A percentile compares a stretch with the other conserved stretches of the same genome.
Evolutionary conservation across 2,329 filamentous ascomycete genomes (phyloP).

Genomic region (Diaporthe ampelina): DNA sequence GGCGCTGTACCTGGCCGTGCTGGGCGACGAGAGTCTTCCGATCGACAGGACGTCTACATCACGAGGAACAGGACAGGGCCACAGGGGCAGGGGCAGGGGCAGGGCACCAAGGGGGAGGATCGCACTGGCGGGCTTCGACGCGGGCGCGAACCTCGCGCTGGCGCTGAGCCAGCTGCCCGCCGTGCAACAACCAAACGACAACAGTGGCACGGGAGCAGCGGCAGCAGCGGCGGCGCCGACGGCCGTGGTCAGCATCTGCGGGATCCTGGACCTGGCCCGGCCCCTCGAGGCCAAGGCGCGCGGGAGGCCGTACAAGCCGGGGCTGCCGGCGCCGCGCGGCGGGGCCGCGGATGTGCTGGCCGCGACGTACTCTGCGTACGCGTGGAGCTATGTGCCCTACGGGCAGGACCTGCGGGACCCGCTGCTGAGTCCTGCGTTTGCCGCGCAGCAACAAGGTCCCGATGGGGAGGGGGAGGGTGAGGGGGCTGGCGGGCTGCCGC

Average conservation of each 20-base stretch:
- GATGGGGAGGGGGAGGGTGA: neutral
- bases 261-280: constrained; percentile 57
- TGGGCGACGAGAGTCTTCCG: constrained; percentile 59
- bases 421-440: constrained; percentile 56
- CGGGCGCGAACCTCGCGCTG: constrained; percentile 64
- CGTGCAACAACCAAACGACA: constrained; percentile 44
- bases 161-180: constrained; percentile 55
- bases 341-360: constrained; percentile 47
- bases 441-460: constrained; percentile 41
- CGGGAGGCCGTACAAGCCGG: constrained; percentile 54
- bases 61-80: no score
- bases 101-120: constrained; percentile 47
- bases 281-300: constrained; percentile 48
- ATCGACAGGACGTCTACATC: constrained; percentile 52
- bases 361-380: constrained; percentile 50
- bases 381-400: constrained; percentile 57
- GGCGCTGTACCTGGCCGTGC: constrained; percentile 56
- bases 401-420: constrained; percentile 54
- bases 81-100: no score
- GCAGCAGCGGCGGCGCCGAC: constrained; percentile 42
- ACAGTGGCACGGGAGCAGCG: no score
- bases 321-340: constrained; percentile 48
- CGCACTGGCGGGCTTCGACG: constrained; percentile 63
- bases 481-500: constrained; percentile 54
- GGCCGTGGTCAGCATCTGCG: constrained; percentile 60